Evolutionary conservation across 768 basidiomycete genomes (phyloP).

Genomic region (Mycena kentingensis): DNA sequence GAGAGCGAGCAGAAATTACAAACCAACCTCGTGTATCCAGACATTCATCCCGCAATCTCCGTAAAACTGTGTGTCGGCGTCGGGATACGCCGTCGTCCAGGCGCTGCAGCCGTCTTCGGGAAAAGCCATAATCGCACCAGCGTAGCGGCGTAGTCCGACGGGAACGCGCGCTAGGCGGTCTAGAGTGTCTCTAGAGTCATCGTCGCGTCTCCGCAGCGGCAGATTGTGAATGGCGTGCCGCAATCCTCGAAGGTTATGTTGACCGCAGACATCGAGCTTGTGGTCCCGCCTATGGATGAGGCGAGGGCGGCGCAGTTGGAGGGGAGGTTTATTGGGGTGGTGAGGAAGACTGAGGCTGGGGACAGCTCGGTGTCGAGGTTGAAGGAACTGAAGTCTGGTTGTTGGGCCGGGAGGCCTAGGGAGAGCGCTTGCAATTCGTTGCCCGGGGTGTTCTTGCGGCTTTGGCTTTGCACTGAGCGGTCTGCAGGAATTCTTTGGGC

Average conservation of each 20-base stretch:
- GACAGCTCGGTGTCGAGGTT: conserved; percentile 21
- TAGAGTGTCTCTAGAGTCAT: conserved; percentile 30
- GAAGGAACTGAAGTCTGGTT: conserved; percentile 21
- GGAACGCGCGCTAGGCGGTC: conserved; percentile 32
- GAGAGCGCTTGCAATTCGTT: no score
- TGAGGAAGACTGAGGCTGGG: conserved; percentile 14
- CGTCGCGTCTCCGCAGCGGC: conserved; percentile 31
- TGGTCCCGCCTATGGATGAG: conserved; percentile 21
- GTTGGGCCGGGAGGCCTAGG: conserved; percentile 22
- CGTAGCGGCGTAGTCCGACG: conserved; percentile 34
- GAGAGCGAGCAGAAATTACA: background rate
- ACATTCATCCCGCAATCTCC: conserved; percentile 27
- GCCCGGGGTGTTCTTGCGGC: no score
- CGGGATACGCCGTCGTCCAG: conserved; percentile 29
- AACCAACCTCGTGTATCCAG: conserved; percentile 36
- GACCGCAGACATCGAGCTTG: conserved; percentile 22
- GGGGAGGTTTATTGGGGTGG: conserved; percentile 18
- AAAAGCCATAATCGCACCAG: conserved; percentile 26
- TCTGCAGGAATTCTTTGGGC: no score
- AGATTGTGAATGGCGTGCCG: conserved; percentile 27
- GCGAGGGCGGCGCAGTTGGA: conserved; percentile 19
- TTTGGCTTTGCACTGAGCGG: no score
- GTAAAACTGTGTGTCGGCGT: conserved; percentile 35
- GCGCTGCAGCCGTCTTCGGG: conserved; percentile 13
- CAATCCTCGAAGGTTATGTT: conserved; percentile 34